Conservation (phyloP, 2,329 filamentous ascomycete genomes). For the Ophiostoma australiae region DNA sequence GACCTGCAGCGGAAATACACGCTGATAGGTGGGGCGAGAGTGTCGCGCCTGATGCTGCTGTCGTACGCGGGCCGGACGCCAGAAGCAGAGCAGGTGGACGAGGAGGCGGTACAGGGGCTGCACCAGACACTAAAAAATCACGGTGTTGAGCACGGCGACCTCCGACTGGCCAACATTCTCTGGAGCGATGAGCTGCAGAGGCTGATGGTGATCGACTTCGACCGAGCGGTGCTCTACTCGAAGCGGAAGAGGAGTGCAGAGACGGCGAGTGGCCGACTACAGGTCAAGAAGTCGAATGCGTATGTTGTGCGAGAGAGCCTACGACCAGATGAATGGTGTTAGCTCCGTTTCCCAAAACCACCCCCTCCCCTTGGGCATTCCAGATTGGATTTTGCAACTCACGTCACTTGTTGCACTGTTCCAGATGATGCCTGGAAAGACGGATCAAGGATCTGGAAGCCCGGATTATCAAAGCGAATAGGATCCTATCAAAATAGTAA, state of each 20-base stretch:
- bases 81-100: neutral
- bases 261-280: neutral
- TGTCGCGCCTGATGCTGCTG: constrained; percentile 18
- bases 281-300: too few species aligned
- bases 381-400: too few species aligned
- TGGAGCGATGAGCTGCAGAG: neutral
- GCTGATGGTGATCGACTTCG: neutral
- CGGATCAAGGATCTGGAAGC: too few species aligned
- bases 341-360: too few species aligned
- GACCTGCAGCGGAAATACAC: constrained; percentile 13
- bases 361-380: too few species aligned
- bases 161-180: constrained; percentile 18
- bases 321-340: too few species aligned
- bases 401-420: too few species aligned
- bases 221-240: neutral
- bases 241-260: neutral
- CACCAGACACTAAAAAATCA: neutral
- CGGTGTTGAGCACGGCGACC: constrained; percentile 17
- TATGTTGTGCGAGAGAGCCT: too few species aligned
- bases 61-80: constrained; percentile 19
- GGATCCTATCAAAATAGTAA: too few species aligned
- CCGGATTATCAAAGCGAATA: too few species aligned
- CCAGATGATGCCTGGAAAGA: too few species aligned
- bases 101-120: neutral
- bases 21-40: neutral